Conservation (phyloP, 257 asterid species). For the Salvia miltiorrhiza region DNA sequence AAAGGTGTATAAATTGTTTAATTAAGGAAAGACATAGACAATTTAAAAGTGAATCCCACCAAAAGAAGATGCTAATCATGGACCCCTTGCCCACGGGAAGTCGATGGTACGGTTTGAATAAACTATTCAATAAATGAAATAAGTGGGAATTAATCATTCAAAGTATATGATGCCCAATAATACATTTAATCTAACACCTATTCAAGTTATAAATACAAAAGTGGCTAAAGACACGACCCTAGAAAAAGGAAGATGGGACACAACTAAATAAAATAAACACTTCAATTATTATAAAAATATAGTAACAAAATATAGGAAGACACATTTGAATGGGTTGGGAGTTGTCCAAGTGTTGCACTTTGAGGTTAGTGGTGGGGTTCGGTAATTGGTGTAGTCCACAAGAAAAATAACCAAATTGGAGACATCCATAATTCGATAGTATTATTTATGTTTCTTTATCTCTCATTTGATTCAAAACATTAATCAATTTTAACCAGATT, state of each 20-base stretch:
- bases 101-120: constrained; percentile 2
- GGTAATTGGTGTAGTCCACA: constrained; percentile 21
- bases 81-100: constrained; percentile 20
- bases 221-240: constrained; percentile 5
- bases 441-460: background rate
- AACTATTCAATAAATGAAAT: constrained; percentile 9
- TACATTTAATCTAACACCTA: constrained; percentile 19
- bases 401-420: constrained; percentile 9
- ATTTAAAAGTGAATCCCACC: constrained; percentile 23
- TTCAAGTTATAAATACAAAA: constrained; percentile 3
- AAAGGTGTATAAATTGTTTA: constrained; percentile 2
- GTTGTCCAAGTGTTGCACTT: constrained; percentile 33
- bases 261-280: background rate
- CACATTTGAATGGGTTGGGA: constrained; percentile 21
- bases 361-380: constrained; percentile 30
- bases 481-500: too few species aligned
- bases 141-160: constrained; percentile 4
- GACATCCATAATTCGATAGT: background rate
- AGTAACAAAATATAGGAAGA: background rate
- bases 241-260: constrained; percentile 22
- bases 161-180: constrained; percentile 26
- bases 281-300: background rate
- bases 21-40: background rate
- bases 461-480: too few species aligned
- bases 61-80: constrained; percentile 19